Evolutionary conservation across 208 protist genomes (phyloP).

Genomic region (Blastocrithidia nonstop): DNA sequence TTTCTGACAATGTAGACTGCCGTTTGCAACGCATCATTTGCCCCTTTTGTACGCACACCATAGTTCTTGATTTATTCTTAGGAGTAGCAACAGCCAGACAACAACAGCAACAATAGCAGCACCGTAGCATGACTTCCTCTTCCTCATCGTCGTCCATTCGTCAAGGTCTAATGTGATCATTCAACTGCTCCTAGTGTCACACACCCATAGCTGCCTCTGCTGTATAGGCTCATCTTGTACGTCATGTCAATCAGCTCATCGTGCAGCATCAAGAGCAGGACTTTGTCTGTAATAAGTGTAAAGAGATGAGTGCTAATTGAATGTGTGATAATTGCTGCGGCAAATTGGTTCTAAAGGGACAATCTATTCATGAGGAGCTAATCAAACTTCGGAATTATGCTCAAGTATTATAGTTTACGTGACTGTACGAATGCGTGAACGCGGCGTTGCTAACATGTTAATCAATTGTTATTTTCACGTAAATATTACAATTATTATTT

Average conservation of each 20-base stretch:
- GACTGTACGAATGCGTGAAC: slow-evolving; percentile 52
- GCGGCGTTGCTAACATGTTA: slow-evolving; percentile 32
- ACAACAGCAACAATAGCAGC: background rate
- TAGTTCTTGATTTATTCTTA: slow-evolving; percentile 38
- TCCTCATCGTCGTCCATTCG: too few species aligned
- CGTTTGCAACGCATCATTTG: slow-evolving; percentile 34
- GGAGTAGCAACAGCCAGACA: slow-evolving; percentile 6
- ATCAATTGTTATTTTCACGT: background rate
- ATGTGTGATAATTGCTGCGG: slow-evolving; percentile 73
- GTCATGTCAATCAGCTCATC: slow-evolving; percentile 48
- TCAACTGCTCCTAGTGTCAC: slow-evolving; percentile 54
- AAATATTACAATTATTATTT: too few species aligned
- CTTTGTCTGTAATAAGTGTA: slow-evolving; percentile 75
- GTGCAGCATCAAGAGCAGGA: slow-evolving; percentile 50
- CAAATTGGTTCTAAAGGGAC: slow-evolving; percentile 41
- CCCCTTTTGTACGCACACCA: slow-evolving; percentile 58
- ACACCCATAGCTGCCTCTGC: slow-evolving; percentile 36
- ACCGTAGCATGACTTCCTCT: too few species aligned
- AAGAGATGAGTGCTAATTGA: slow-evolving; percentile 43
- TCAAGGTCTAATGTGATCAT: slow-evolving; percentile 8
- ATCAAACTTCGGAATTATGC: slow-evolving; percentile 45
- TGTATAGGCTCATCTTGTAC: slow-evolving; percentile 66
- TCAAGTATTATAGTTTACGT: slow-evolving; percentile 37
- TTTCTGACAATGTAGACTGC: slow-evolving; percentile 9
- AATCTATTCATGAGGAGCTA: slow-evolving; percentile 25